phyloP scores from a whole-genome alignment of 805 yeast species.

The Yamadazyma philogaea region DNA sequence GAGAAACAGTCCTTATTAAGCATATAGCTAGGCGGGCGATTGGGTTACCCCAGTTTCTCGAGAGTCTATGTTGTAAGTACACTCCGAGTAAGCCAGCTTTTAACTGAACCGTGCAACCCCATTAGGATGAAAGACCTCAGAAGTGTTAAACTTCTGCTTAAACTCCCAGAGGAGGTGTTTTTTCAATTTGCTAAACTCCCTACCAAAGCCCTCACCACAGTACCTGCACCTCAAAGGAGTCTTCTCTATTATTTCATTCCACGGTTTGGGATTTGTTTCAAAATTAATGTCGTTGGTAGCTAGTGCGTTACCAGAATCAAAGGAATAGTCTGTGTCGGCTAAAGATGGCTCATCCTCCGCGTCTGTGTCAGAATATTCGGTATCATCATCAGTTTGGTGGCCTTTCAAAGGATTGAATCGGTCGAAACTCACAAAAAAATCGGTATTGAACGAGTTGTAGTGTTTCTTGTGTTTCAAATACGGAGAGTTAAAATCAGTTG shows the following conservation, averaged over 20 bases:
- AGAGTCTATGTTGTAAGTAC: not conserved
- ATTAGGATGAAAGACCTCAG: conserved; percentile 18
- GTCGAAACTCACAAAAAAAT: conserved; percentile 58
- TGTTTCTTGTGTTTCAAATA: conserved; percentile 60
- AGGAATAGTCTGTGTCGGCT: conserved; percentile 4
- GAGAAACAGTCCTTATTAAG: no score
- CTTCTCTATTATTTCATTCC: conserved; percentile 17
- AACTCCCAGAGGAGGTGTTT: conserved; percentile 27
- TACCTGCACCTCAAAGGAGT: conserved; percentile 26
- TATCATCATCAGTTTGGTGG: conserved; percentile 1
- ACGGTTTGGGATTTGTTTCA: conserved; percentile 6
- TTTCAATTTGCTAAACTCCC: conserved; percentile 24
- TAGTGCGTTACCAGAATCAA: conserved; percentile 4
- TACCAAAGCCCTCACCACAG: conserved; percentile 26
- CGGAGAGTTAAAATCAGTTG: conserved; percentile 56
- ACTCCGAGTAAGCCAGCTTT: not conserved
- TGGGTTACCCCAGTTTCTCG: no score
- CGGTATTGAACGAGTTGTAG: conserved; percentile 66
- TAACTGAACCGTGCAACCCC: conserved; percentile 3
- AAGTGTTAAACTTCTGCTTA: conserved; percentile 14
- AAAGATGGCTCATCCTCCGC: not conserved
- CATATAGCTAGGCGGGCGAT: no score
- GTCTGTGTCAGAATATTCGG: conserved; percentile 8
- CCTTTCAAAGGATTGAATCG: conserved; percentile 28
- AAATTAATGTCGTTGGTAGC: not conserved